A percentile compares a stretch with the other conserved stretches of the same genome.
Evolutionary conservation across 2,329 filamentous ascomycete species (phyloP).

Genomic region (Dendrostoma leiphaemia): DNA sequence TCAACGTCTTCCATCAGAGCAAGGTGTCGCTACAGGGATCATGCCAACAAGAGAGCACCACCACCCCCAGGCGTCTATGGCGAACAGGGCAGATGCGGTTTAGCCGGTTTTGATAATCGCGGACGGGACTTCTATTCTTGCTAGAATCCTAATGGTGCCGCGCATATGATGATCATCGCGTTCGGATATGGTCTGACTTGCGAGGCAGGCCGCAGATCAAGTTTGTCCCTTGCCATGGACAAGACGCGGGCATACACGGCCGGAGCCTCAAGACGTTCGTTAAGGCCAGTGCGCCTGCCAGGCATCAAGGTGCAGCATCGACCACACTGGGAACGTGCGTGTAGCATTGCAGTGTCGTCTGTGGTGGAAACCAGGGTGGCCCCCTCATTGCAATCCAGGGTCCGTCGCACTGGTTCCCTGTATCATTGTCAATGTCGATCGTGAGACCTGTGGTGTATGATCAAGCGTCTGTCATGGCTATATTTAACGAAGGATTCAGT

Average conservation of each 20-base stretch:
- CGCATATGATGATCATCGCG: not conserved
- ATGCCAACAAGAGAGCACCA: not conserved
- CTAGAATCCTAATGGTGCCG: not conserved
- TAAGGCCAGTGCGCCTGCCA: not conserved
- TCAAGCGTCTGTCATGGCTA: slow-evolving; percentile 4
- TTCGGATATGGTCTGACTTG: not conserved
- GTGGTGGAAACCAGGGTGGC: not conserved
- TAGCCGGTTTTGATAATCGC: not conserved
- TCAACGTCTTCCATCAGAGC: slow-evolving; percentile 4
- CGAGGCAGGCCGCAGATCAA: no score
- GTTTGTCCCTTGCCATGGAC: no score
- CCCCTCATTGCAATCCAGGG: slow-evolving; percentile 4
- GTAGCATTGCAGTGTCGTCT: not conserved
- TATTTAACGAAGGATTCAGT: slow-evolving; percentile 5
- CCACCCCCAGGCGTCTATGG: not conserved
- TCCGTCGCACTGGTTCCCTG: slow-evolving; percentile 16
- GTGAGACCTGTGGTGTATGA: slow-evolving; percentile 9
- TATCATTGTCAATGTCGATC: slow-evolving; percentile 6
- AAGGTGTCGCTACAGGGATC: slow-evolving; percentile 7
- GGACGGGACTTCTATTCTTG: not conserved
- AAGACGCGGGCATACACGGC: no score
- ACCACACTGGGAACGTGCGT: not conserved
- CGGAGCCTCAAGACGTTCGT: not conserved
- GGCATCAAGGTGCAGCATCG: not conserved
- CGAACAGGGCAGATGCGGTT: no score